Base-by-base conservation (phyloP, 208 protist species). In the Leishmania guyanensis region DNA sequence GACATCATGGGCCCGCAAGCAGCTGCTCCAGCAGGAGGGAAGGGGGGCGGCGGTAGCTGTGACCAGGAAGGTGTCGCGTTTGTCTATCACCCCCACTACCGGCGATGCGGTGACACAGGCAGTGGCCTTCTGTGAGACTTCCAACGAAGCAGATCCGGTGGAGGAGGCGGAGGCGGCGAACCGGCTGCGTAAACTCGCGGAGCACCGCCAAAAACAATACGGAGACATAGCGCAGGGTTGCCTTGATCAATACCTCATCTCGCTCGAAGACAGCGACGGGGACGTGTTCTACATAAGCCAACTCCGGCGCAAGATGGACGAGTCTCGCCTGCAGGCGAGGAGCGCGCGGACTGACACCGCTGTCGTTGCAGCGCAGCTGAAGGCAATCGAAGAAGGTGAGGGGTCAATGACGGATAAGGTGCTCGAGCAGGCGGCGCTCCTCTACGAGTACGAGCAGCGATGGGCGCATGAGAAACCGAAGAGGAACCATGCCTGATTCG, bases 181-280 rank as follows among this genome's bases (percentile, higher is more conserved):
- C 48, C 36, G 71, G 46, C 71, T 75, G 5, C 71, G 43, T 22
- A 48, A 36, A 2, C 71, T 75, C 14, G 50, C 71, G 46, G 71
- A 48, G n/a, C 26, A 73, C 29, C 81, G 82, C 36, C 70, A 80
- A 17, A 81, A 46, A 46, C 43, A 46, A 43, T 73, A 88, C 54
- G 56, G 46, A 1, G 84, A 80, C 56, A 79, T 86, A 51, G 79
- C 79, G 26, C 73, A 86, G 33, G 80, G 84, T 9, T 79, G 76
- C 54, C 65, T 66, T 1, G 81, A 91, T 51, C 80, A 84, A 65
- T 91, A 91, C 76, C 64, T 91, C 75, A 82, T 91, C 68, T 74
- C 88, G 0, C 75, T 91, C 39, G 88, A 91, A 66, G 88, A 91
- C 80, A 91, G 88, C 71, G 85, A 88, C 53, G 75, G 77, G 36